phyloP scores from a whole-genome alignment of 2,329 filamentous ascomycete genomes.

The Scleromitrula shiraiana region DNA sequence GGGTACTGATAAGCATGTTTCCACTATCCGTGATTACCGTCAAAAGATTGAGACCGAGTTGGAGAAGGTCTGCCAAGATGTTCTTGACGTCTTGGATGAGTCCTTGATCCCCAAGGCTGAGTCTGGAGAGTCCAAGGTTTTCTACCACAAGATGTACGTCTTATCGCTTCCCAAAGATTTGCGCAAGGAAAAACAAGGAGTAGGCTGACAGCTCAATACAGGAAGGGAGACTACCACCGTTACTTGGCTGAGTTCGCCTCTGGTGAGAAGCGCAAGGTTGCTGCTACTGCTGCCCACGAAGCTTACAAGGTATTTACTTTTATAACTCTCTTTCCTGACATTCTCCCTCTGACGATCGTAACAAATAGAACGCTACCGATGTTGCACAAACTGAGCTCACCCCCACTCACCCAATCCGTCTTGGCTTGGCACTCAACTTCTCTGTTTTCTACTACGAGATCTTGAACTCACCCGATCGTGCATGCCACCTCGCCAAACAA shows the following conservation, averaged over 20 bases:
- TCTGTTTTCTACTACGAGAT: constrained; percentile 99
- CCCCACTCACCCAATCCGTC: constrained; percentile 94
- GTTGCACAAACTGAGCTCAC: constrained; percentile 97
- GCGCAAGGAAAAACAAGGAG: constrained; percentile 9
- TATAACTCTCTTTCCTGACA: constrained; percentile 11
- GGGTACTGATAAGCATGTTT: constrained; percentile 90
- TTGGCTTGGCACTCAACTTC: constrained; percentile 97
- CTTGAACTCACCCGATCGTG: constrained; percentile 93
- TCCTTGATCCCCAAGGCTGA: constrained; percentile 92
- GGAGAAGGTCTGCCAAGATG: constrained; percentile 96
- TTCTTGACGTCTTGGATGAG: constrained; percentile 89
- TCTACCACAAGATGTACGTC: constrained; percentile 99
- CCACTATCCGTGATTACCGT: constrained; percentile 92
- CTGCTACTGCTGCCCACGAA: constrained; percentile 81
- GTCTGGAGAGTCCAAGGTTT: constrained; percentile 97
- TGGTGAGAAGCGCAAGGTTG: constrained; percentile 84
- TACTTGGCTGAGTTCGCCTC: constrained; percentile 91
- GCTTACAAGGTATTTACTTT: constrained; percentile 76
- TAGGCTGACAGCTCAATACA: constrained; percentile 32
- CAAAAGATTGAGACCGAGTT: constrained; percentile 97
- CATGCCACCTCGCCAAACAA: constrained; percentile 98
- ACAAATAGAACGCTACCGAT: constrained; percentile 78
- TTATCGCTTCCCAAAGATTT: constrained; percentile 14
- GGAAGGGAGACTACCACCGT: constrained; percentile 97
- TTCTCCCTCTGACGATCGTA: constrained; percentile 12